A percentile compares a stretch with the other conserved stretches of the same genome.
These are phyloP conservation scores for Alternaria ventricosa DNA, from an alignment of 2,329 filamentous ascomycete species.

Conservation along the genomic window DNA sequence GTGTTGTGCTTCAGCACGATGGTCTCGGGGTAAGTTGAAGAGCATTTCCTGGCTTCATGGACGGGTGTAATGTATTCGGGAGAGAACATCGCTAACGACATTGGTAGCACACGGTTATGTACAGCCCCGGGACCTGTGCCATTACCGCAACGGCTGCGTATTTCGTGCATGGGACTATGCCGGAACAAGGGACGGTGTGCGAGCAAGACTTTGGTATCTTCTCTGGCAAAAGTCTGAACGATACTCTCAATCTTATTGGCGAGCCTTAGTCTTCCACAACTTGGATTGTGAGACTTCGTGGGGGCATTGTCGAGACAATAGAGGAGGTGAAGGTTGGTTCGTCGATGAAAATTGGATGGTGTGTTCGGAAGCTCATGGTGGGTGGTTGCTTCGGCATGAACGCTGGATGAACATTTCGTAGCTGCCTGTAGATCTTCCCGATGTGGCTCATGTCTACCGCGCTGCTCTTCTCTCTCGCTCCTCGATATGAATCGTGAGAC, in stretches of 20 bases:
- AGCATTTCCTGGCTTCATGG: not conserved
- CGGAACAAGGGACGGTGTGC: not conserved
- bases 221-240: not conserved
- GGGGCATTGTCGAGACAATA: not conserved
- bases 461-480: not conserved
- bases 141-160: not conserved
- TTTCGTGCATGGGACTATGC: not conserved
- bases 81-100: not conserved
- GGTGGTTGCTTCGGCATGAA: not conserved
- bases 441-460: not conserved
- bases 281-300: not conserved
- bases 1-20: not conserved
- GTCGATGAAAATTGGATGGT: not conserved
- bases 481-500: not conserved
- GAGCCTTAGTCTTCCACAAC: not conserved
- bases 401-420: not conserved
- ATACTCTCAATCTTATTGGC: not conserved
- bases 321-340: not conserved
- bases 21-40: not conserved
- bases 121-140: not conserved
- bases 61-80: not conserved
- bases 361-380: not conserved
- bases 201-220: not conserved
- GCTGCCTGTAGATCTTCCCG: not conserved
- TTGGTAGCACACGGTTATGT: not conserved